Base-by-base conservation (phyloP, 306 rosid genomes). In the Canavalia ensiformis region DNA sequence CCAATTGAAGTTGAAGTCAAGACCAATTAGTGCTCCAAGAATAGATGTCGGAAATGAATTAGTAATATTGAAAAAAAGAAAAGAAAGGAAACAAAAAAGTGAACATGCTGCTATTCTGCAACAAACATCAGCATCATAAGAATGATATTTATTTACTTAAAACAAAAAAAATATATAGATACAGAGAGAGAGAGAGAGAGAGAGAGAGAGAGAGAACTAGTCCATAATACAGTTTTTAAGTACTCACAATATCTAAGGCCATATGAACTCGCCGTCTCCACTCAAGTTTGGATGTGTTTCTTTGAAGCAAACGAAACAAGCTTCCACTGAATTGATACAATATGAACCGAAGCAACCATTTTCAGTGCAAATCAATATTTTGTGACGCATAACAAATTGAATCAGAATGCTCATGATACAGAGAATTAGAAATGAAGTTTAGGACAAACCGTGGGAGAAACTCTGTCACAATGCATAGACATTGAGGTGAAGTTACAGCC, bases 161-260 rank as follows among this genome's bases (percentile, higher is more conserved):
- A 72, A 7, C 4, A 0, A 37, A 31, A 45, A 64, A 25, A n/a
- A 66, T 65, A 41, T 13, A 65, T 65, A 8, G 6, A 4, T 4
- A 44, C 1, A 7, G 6, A 42, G 50, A 41, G 33, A 41, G 35
- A 66, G 37, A 58, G 65, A 58, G 64, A 63, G 46, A 12, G 3
- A 28, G 4, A 35, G 49, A 35, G 62, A 34, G 29, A 33, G 13
- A 50, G 50, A 51, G 44, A 55, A 70, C n/a, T 56, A 76, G 77
- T 51, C 28, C 51, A 77, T 33, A 44, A 77, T 47, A 49, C 7
- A 60, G 66, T 49, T 81, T 60, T 9, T 64, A 41, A 81, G 63
- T 50, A 93, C 99, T 92, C 79, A 96, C 99, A 79, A 96, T 89
- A 86, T 96, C 98, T 64, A 96, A 78, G 74, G 99, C 97, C 97